Base-by-base conservation (phyloP, 2,329 filamentous ascomycete species). In the Exutisphaerella laricina region DNA sequence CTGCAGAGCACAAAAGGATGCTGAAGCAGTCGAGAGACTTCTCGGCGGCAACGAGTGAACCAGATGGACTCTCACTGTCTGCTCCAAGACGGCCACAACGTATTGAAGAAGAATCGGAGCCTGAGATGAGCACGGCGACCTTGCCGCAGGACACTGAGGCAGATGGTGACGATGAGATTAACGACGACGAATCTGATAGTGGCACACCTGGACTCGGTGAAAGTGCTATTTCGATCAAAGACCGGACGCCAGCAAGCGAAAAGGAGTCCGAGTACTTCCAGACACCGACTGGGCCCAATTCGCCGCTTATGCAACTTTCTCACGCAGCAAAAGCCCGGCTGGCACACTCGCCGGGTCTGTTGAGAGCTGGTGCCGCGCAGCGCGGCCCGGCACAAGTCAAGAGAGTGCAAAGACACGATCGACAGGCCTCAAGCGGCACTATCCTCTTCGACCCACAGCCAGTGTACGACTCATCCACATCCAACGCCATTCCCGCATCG, bases 141-240 rank as follows among this genome's bases (percentile, higher is more conserved):
- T 50, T 70, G 29, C 68, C 73, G 31, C 74, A 68, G 57, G 80
- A 88, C 45, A 88, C 85, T 0, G 87, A 92, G 57, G 86, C 82
- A 5, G 88, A 94, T 17, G 88, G 88, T 1, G 89, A 96, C 57
- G 89, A 95, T 56, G 89, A 96, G 63, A 89, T 85, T 3, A 85
- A 88, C 43, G 85, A 88, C 43, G 84, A 89, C 14, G 55, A 58
- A 17, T 81, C 22, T 13, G 70, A 75, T 13, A 70, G 74, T n/a
- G 66, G 50, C 4, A 62, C 60, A 5, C 63, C 64, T 2, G 45
- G 29, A 5, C 10, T 61, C 9, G 58, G 58, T n/a, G 58, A 62
- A 41, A 62, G 59, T 30, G 56, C 57, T 2, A 30, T 60, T 2
- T 57, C 58, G 1, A 50, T 60, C 21, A 59, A 65, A 22, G 62